These are phyloP conservation scores for Monascus purpureus DNA, from an alignment of 495 filamentous ascomycete species.

Conservation along the genomic window DNA sequence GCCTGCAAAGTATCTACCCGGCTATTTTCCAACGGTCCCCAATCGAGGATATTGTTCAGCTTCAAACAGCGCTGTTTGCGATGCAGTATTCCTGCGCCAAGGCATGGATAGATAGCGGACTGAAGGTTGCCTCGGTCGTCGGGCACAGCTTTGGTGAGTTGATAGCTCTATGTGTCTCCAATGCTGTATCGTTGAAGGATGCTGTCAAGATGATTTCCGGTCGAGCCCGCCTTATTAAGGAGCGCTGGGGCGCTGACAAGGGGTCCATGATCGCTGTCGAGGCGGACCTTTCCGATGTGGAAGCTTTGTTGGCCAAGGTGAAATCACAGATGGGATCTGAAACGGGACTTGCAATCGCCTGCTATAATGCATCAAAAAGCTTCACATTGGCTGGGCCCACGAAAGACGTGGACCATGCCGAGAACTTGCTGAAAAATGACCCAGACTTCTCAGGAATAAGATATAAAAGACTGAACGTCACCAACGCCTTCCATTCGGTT, in stretches of 20 bases:
- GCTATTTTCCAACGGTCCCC: conserved; percentile 27
- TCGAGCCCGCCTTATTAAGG: conserved; percentile 23
- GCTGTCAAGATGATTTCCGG: conserved; percentile 22
- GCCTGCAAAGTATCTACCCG: conserved; percentile 25
- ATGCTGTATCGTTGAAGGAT: conserved; percentile 20
- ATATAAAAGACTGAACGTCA: conserved; percentile 25
- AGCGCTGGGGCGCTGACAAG: conserved; percentile 21
- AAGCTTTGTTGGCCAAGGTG: conserved; percentile 4
- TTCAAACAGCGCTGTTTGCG: conserved; percentile 31
- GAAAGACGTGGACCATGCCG: conserved; percentile 15
- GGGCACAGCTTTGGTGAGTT: conserved; percentile 44
- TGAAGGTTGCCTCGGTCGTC: conserved; percentile 21
- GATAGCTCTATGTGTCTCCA: conserved; percentile 30
- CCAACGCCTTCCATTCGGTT: conserved; percentile 35
- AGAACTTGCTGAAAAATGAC: conserved; percentile 3
- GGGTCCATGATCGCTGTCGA: conserved; percentile 35
- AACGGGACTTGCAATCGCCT: conserved; percentile 19
- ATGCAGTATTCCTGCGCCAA: conserved; percentile 36
- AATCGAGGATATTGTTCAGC: conserved; percentile 17
- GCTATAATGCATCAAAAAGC: conserved; percentile 29
- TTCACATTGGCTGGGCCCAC: conserved; percentile 23
- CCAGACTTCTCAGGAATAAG: conserved; percentile 5
- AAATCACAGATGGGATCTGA: too few species aligned
- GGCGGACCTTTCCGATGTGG: conserved; percentile 7
- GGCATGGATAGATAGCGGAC: conserved; percentile 35